Conservation (phyloP, 2,329 filamentous ascomycete species). For the Hirsutella rhossiliensis region DNA sequence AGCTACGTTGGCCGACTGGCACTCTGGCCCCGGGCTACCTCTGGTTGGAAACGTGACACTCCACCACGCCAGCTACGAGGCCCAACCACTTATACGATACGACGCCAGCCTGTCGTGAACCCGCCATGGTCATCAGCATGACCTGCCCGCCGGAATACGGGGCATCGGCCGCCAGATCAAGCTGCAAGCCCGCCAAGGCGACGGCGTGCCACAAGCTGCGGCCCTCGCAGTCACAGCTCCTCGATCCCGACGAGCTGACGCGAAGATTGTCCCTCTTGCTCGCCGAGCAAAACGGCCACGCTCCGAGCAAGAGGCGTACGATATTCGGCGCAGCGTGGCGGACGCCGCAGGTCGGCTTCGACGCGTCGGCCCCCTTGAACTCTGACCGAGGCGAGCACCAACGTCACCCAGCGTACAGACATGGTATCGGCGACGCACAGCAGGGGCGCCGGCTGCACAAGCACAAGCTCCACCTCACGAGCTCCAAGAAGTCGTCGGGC, state of each 20-base stretch:
- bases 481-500: constrained; percentile 2
- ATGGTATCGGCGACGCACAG: neutral
- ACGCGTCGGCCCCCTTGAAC: no score
- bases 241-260: constrained; percentile 44
- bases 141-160: neutral
- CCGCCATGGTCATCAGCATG: no score
- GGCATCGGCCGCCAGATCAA: no score
- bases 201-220: constrained; percentile 3
- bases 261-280: constrained; percentile 38
- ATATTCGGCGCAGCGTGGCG: constrained; percentile 11
- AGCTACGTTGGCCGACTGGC: no score
- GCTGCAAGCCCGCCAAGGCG: neutral
- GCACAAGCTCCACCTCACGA: constrained; percentile 3
- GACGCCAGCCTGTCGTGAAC: no score
- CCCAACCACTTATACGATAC: no score
- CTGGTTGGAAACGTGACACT: no score
- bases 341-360: neutral
- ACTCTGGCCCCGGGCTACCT: no score
- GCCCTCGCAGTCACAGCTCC: constrained; percentile 15
- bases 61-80: no score
- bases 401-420: neutral
- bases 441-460: neutral
- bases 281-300: constrained; percentile 32
- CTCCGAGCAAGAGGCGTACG: constrained; percentile 21
- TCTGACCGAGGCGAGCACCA: neutral